Conservation (phyloP, 2,329 filamentous ascomycete genomes). For the Ascochyta lentis region DNA sequence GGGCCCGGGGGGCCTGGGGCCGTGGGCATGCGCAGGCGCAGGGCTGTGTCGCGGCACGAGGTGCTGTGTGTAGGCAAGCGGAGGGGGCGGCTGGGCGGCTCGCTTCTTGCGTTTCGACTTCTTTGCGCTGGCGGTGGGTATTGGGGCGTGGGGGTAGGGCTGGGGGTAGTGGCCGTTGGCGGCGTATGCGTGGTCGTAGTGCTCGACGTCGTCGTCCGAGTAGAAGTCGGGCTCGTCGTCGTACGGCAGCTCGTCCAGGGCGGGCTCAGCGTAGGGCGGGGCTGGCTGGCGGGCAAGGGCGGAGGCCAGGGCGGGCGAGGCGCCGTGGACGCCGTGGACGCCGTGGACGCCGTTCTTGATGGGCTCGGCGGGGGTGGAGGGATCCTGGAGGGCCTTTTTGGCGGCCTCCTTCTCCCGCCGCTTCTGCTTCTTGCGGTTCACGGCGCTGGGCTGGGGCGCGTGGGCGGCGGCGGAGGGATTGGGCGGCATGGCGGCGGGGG, state of each 20-base stretch:
- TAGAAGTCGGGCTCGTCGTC: conserved; percentile 48
- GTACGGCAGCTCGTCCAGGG: conserved; percentile 51
- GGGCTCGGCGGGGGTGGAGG: conserved; percentile 26
- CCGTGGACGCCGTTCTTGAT: conserved; percentile 3
- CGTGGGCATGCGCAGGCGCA: conserved; percentile 52
- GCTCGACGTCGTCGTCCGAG: conserved; percentile 47
- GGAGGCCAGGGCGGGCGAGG: conserved; percentile 17
- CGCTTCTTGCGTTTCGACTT: conserved; percentile 77
- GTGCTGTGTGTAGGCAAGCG: conserved; percentile 40
- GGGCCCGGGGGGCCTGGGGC: conserved; percentile 48
- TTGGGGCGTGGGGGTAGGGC: conserved; percentile 32
- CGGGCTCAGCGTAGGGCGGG: conserved; percentile 53
- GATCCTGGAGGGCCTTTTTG: conserved; percentile 56
- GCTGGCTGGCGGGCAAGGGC: conserved; percentile 33
- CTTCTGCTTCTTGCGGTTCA: conserved; percentile 96
- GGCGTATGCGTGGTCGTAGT: conserved; percentile 42
- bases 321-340: background rate
- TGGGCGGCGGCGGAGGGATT: conserved; percentile 51
- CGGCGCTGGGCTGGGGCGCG: conserved; percentile 54
- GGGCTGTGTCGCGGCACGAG: conserved; percentile 46
- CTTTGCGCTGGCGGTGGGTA: conserved; percentile 34
- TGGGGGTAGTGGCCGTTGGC: conserved; percentile 43
- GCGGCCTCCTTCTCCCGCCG: conserved; percentile 83
- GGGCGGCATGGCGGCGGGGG: conserved; percentile 34
- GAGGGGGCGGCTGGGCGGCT: conserved; percentile 52